Conservation (phyloP, 2,329 filamentous ascomycete genomes). For the Plenodomus lindquistii region DNA sequence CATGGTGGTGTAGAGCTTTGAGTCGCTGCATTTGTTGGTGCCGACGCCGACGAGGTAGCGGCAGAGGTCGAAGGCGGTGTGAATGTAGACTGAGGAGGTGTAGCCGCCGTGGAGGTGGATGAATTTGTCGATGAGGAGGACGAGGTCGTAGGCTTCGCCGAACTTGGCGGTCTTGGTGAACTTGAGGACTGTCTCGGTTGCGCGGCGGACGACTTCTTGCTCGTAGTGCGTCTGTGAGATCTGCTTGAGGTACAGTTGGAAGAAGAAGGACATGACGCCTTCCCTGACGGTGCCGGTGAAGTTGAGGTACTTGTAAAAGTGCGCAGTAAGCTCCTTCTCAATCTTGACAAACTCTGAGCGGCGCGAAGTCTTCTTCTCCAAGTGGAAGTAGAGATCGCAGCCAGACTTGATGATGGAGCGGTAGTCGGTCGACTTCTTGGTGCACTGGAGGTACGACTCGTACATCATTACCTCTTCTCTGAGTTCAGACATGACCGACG, state of each 20-base stretch:
- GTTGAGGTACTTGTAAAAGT: constrained; percentile 26
- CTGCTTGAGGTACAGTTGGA: constrained; percentile 23
- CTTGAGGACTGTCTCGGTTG: constrained; percentile 16
- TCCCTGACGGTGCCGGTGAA: constrained; percentile 16
- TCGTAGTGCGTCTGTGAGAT: constrained; percentile 19
- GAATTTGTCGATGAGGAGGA: constrained; percentile 25
- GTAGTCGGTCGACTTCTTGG: constrained; percentile 41
- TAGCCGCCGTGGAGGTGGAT: constrained; percentile 30
- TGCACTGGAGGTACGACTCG: constrained; percentile 30
- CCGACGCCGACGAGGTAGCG: constrained; percentile 30
- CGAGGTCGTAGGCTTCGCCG: constrained; percentile 28
- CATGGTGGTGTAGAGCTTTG: constrained; percentile 39
- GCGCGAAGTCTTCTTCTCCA: constrained; percentile 17
- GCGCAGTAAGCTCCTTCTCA: constrained; percentile 21
- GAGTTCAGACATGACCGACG: constrained; percentile 50
- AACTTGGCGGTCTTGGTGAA: constrained; percentile 29
- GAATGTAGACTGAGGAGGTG: constrained; percentile 32
- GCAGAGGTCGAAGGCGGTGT: constrained; percentile 35
- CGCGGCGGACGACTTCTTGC: constrained; percentile 15
- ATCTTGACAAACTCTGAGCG: constrained; percentile 20
- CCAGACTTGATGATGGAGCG: constrained; percentile 31
- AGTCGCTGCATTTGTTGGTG: constrained; percentile 31
- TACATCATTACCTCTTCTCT: constrained; percentile 36
- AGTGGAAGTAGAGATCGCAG: constrained; percentile 27
- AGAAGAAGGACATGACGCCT: constrained; percentile 21